Conservation (phyloP, 2,329 filamentous ascomycete species). For the Ceratocystis diversiconidia region DNA sequence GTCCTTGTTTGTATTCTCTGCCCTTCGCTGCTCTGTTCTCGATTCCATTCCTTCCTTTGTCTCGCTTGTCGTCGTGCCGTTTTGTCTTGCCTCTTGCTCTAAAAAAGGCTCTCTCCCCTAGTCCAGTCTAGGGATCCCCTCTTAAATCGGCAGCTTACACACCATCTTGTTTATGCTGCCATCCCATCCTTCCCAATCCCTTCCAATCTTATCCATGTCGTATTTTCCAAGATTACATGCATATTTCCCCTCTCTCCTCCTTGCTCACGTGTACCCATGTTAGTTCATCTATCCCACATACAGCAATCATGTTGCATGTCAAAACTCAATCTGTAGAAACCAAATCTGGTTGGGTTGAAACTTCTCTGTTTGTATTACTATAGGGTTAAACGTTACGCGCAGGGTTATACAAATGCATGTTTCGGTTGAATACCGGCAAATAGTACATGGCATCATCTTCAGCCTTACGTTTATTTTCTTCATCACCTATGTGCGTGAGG, state of each 20-base stretch:
- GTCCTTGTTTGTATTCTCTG: neutral
- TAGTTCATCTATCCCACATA: no score
- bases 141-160: neutral
- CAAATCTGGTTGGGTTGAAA: neutral
- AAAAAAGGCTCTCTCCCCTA: neutral
- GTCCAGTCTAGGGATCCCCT: neutral
- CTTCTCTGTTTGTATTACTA: no score
- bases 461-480: no score
- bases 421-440: no score
- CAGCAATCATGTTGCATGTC: neutral
- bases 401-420: no score
- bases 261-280: no score
- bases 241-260: no score
- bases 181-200: neutral
- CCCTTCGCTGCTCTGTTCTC: neutral
- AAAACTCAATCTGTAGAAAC: neutral
- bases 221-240: no score
- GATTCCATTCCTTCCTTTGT: neutral
- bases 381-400: no score
- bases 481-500: no score
- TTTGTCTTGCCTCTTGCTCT: neutral
- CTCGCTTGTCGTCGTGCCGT: neutral
- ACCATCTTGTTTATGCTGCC: neutral
- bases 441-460: no score
- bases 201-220: neutral